Conservation (phyloP, 106 monocot genomes). For the Dioscorea zingiberensis region DNA sequence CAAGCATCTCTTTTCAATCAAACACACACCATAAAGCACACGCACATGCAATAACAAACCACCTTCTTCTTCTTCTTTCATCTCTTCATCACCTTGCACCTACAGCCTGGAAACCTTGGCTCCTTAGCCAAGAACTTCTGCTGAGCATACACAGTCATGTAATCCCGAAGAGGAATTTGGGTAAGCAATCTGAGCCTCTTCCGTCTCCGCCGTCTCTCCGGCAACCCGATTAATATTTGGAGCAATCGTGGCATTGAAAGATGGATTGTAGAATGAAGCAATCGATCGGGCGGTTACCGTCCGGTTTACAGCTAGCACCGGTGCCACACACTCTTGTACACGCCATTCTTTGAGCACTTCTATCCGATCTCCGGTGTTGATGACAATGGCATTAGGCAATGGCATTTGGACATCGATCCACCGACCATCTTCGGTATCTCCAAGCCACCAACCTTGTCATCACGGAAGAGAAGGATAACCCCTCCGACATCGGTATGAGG, state of each 20-base stretch:
- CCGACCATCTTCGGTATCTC: conserved; percentile 29
- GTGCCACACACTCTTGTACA: conserved; percentile 32
- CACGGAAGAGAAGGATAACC: conserved; percentile 59
- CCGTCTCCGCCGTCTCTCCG: neutral
- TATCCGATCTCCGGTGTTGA: conserved; percentile 90
- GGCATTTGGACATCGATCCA: conserved; percentile 88
- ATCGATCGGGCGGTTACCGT: conserved; percentile 48
- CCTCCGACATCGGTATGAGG: conserved; percentile 90
- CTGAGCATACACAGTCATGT: conserved; percentile 8
- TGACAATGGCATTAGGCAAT: conserved; percentile 49
- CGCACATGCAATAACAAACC: neutral
- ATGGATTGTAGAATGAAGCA: conserved; percentile 73
- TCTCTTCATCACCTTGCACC: neutral
- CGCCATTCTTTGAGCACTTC: conserved; percentile 75
- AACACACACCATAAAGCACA: neutral
- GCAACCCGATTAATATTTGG: conserved; percentile 14
- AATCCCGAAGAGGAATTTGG: conserved; percentile 6
- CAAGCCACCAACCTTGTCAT: conserved; percentile 38
- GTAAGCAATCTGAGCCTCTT: neutral
- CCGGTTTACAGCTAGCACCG: conserved; percentile 9
- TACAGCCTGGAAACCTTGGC: conserved; percentile 8
- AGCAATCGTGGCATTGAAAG: conserved; percentile 39
- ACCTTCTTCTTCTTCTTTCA: too few species aligned
- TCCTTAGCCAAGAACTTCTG: conserved; percentile 15
- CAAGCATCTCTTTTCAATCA: neutral